phyloP scores from a whole-genome alignment of 495 filamentous ascomycete genomes.

The Hypoxylon fragiforme region DNA sequence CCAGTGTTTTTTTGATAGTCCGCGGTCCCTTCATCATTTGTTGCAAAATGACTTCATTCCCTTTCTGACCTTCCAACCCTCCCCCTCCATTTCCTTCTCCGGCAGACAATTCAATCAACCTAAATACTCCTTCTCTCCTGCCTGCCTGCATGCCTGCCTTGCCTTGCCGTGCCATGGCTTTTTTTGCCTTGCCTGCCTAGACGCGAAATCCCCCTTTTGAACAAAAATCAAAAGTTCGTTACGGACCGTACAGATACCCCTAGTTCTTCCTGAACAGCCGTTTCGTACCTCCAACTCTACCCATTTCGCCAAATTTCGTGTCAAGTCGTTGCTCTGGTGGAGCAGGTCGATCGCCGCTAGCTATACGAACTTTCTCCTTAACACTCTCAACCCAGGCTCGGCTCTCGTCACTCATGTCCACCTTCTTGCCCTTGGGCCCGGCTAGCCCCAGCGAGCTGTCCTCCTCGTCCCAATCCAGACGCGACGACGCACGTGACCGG shows the following conservation, averaged over 20 bases:
- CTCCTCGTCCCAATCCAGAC: constrained; percentile 57
- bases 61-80: background rate
- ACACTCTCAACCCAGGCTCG: constrained; percentile 74
- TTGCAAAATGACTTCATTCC: background rate
- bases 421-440: constrained; percentile 60
- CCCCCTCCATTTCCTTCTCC: no score
- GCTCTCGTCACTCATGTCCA: constrained; percentile 65
- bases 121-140: background rate
- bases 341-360: constrained; percentile 49
- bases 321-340: constrained; percentile 32
- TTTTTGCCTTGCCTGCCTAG: background rate
- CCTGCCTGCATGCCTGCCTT: background rate
- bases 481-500: constrained; percentile 49
- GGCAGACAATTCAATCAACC: no score
- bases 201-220: background rate
- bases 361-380: constrained; percentile 65
- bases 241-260: constrained; percentile 35
- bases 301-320: constrained; percentile 60
- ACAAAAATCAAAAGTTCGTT: constrained; percentile 14
- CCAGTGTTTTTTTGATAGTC: background rate
- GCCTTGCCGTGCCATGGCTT: no score
- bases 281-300: constrained; percentile 58
- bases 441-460: constrained; percentile 63
- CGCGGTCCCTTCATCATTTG: background rate
- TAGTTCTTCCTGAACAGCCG: constrained; percentile 57